Conservation (phyloP, 345 rosid genomes). For the Citrus medica region DNA sequence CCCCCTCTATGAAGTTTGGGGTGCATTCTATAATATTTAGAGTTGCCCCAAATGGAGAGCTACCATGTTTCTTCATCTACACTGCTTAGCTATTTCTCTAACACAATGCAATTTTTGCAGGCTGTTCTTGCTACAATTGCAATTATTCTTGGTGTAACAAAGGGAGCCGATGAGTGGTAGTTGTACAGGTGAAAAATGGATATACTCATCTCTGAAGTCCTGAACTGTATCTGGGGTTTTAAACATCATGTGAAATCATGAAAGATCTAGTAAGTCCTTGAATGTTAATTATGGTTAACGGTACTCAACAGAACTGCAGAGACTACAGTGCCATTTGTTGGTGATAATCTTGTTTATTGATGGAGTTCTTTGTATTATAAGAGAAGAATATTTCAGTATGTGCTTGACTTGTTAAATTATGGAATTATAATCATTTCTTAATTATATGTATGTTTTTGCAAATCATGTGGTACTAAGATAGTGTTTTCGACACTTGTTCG, state of each 20-base stretch:
- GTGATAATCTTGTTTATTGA: not conserved
- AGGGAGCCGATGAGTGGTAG: slow-evolving; percentile 49
- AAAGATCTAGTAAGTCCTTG: not conserved
- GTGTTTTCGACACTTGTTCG: not conserved
- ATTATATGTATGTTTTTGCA: not conserved
- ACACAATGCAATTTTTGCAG: slow-evolving; percentile 33
- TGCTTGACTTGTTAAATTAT: not conserved
- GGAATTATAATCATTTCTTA: not conserved
- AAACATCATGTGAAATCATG: not conserved
- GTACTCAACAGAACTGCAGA: not conserved
- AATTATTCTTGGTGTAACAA: slow-evolving; percentile 63
- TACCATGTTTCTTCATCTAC: not conserved
- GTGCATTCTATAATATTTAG: not conserved
- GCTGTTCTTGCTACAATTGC: slow-evolving; percentile 75
- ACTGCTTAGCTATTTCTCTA: not conserved
- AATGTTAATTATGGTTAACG: not conserved
- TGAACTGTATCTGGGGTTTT: not conserved
- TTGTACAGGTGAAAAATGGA: slow-evolving; percentile 23
- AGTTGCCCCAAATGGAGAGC: not conserved
- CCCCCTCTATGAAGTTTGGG: not conserved
- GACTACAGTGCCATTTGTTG: not conserved
- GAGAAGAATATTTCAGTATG: not conserved
- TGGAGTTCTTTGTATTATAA: not conserved
- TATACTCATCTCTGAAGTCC: not conserved
- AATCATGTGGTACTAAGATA: not conserved